Conservation (phyloP, 352 stramenopile species). For the Globisporangium emineosum region DNA sequence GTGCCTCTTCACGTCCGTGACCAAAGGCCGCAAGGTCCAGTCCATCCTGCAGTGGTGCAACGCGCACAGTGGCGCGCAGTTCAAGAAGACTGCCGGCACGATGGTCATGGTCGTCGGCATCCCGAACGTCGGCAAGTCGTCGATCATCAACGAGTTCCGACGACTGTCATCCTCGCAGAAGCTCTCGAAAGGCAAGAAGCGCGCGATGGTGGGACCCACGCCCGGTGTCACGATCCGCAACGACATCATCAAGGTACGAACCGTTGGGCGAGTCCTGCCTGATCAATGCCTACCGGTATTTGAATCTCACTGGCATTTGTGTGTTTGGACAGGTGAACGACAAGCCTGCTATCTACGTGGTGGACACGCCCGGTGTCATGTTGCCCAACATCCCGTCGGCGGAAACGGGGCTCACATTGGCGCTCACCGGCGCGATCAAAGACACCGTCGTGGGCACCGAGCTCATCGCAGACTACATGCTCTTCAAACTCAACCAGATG, state of each 20-base stretch:
- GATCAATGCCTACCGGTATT: not conserved
- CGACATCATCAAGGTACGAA: conserved; percentile 84
- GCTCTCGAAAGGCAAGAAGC: conserved; percentile 78
- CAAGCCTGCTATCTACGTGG: conserved; percentile 84
- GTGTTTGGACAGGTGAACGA: conserved; percentile 59
- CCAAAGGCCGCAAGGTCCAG: conserved; percentile 69
- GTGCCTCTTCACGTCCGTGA: conserved; percentile 81
- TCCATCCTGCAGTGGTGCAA: conserved; percentile 83
- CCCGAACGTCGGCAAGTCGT: conserved; percentile 90
- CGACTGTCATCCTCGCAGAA: conserved; percentile 67
- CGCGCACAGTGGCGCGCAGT: conserved; percentile 67
- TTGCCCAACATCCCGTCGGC: conserved; percentile 77
- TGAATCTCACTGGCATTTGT: not conserved
- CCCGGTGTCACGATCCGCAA: conserved; percentile 85
- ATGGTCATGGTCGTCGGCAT: conserved; percentile 90
- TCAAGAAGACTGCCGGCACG: conserved; percentile 79
- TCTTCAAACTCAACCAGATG: conserved; percentile 84
- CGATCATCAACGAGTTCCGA: conserved; percentile 87
- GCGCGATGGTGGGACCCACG: conserved; percentile 75
- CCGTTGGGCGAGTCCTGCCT: too few species aligned
- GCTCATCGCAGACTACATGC: conserved; percentile 88
- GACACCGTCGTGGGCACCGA: conserved; percentile 84
- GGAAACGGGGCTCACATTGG: conserved; percentile 81
- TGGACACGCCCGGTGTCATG: conserved; percentile 89
- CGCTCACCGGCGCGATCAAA: conserved; percentile 85